Percentiles rank a stretch among this genome's conserved stretches.
Conservation (phyloP, 2,329 filamentous ascomycete genomes). For the Elsinoe australis region DNA sequence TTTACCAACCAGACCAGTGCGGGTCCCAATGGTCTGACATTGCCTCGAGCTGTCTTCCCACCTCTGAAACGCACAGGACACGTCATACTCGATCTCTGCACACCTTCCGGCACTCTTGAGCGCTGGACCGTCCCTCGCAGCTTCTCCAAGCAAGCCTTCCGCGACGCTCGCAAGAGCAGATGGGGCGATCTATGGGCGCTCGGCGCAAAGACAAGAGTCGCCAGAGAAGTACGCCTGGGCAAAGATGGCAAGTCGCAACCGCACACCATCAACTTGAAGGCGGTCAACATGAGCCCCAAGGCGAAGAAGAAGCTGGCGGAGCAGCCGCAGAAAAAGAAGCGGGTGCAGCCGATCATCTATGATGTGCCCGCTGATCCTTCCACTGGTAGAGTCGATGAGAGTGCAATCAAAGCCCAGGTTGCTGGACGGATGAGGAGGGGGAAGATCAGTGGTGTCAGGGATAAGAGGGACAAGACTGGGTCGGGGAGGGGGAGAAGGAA, state of each 20-base stretch:
- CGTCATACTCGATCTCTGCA: slow-evolving; percentile 85
- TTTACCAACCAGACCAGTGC: not conserved
- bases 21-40: slow-evolving; percentile 47
- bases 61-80: slow-evolving; percentile 85
- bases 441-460: slow-evolving; percentile 30
- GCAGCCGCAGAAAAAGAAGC: slow-evolving; percentile 20
- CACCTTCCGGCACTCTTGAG: slow-evolving; percentile 74
- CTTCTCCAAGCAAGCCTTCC: slow-evolving; percentile 74
- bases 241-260: slow-evolving; percentile 1
- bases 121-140: slow-evolving; percentile 87
- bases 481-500: slow-evolving; percentile 28
- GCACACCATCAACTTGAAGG: slow-evolving; percentile 19
- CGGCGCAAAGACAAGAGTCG: slow-evolving; percentile 76
- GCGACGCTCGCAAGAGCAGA: slow-evolving; percentile 77
- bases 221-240: slow-evolving; percentile 56
- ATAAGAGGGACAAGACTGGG: slow-evolving; percentile 32
- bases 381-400: slow-evolving; percentile 19
- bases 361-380: slow-evolving; percentile 16
- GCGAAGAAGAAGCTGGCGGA: slow-evolving; percentile 19
- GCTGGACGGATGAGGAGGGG: slow-evolving; percentile 29
- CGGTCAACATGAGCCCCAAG: slow-evolving; percentile 21
- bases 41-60: slow-evolving; percentile 70
- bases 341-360: slow-evolving; percentile 27
- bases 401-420: slow-evolving; percentile 26
- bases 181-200: slow-evolving; percentile 97